These are phyloP conservation scores for Dentipellis fragilis DNA, from an alignment of 768 basidiomycete species.

Conservation along the genomic window DNA sequence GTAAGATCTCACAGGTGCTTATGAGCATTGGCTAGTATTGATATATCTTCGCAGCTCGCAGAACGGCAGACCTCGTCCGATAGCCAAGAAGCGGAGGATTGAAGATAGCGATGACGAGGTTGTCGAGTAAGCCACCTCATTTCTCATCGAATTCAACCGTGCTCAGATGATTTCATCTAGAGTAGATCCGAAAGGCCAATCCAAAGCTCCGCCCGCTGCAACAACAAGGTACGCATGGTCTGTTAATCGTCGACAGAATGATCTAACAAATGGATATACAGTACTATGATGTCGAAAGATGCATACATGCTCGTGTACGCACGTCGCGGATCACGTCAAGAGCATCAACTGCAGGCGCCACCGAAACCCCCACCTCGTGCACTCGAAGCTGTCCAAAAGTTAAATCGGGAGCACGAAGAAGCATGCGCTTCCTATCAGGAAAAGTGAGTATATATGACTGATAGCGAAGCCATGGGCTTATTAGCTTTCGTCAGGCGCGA, in stretches of 20 bases:
- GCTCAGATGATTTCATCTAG: background rate
- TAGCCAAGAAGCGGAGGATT: conserved; percentile 39
- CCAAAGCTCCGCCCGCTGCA: background rate
- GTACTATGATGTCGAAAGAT: conserved; percentile 63
- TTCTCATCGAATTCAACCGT: background rate
- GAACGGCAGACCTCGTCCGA: conserved; percentile 6
- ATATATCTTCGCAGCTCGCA: background rate
- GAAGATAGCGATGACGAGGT: conserved; percentile 46
- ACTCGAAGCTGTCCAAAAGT: conserved; percentile 35
- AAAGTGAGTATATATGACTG: conserved; percentile 29
- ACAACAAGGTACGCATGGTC: background rate
- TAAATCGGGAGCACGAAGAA: conserved; percentile 47
- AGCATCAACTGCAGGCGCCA: conserved; percentile 2
- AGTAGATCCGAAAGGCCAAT: background rate
- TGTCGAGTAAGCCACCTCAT: conserved; percentile 6
- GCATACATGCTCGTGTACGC: conserved; percentile 95
- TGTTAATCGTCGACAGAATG: no score
- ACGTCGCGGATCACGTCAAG: conserved; percentile 18
- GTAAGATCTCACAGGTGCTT: conserved; percentile 1
- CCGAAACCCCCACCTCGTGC: conserved; percentile 48
- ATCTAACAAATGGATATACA: background rate
- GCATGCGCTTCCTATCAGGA: conserved; percentile 38
- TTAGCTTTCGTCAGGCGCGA: conserved; percentile 29
- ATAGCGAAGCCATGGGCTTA: background rate
- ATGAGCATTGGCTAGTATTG: no score